phyloP scores from a whole-genome alignment of 148 eudicot genomes.

The Drosera capensis region DNA sequence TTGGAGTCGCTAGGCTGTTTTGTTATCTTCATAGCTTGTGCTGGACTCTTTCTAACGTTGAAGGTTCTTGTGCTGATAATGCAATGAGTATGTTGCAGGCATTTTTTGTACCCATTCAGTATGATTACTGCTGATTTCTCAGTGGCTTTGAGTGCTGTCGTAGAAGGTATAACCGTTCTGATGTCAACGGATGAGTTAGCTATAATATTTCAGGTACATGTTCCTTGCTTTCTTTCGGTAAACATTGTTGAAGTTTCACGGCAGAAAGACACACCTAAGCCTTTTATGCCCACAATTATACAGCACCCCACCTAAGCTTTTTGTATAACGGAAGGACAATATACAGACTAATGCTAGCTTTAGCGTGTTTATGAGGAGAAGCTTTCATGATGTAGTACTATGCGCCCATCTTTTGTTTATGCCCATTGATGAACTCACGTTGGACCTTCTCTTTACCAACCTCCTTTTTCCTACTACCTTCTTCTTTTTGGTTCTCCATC shows the following conservation, averaged over 20 bases:
- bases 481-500: too few species aligned
- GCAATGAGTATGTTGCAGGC: constrained; percentile 36
- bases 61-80: constrained; percentile 1
- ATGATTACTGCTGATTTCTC: constrained; percentile 35
- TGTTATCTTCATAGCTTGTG: neutral
- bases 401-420: too few species aligned
- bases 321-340: too few species aligned
- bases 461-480: too few species aligned
- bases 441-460: too few species aligned
- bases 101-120: constrained; percentile 45
- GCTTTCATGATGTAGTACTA: too few species aligned
- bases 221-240: neutral
- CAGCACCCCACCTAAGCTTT: too few species aligned
- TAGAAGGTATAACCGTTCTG: constrained; percentile 30
- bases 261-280: neutral
- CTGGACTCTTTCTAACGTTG: neutral
- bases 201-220: constrained; percentile 45
- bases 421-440: too few species aligned
- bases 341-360: too few species aligned
- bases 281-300: too few species aligned
- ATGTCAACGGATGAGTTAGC: constrained; percentile 60
- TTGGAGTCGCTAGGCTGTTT: too few species aligned
- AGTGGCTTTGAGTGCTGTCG: constrained; percentile 28
- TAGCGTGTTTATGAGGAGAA: too few species aligned
- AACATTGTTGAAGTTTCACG: constrained; percentile 1